Percentiles rank a stretch among this genome's conserved stretches.
Evolutionary conservation across 805 yeast species (phyloP).

Genomic region (Kuraishia hungarica): DNA sequence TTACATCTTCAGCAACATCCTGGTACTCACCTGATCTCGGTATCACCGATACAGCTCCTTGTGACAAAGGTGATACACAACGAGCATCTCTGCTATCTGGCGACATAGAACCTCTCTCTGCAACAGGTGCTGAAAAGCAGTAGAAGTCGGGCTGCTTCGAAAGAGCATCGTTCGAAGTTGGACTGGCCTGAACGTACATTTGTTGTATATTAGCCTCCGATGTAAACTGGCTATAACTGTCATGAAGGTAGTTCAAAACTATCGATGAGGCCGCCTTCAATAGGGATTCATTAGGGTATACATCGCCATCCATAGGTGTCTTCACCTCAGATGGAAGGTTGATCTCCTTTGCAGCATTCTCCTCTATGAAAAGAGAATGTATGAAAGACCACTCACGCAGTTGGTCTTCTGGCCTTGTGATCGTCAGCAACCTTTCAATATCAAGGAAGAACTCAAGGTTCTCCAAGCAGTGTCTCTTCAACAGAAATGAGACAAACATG

Average conservation of each 20-base stretch:
- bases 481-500: conserved; percentile 19
- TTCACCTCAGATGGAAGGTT: conserved; percentile 20
- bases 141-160: no score
- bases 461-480: conserved; percentile 23
- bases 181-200: no score
- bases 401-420: conserved; percentile 2
- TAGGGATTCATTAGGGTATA: not conserved
- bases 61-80: no score
- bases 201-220: conserved; percentile 4
- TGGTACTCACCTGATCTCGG: no score
- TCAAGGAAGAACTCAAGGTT: conserved; percentile 24
- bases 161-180: no score
- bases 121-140: no score
- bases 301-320: not conserved
- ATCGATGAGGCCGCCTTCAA: conserved; percentile 13
- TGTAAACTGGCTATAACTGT: conserved; percentile 21
- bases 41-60: no score
- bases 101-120: no score
- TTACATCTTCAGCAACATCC: no score
- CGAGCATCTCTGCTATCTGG: no score
- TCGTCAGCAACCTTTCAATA: conserved; percentile 12
- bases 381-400: conserved; percentile 17
- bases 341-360: conserved; percentile 19
- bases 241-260: conserved; percentile 17
- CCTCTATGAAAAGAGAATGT: conserved; percentile 17